These are phyloP conservation scores for Acanthamoeba lenticulata DNA, from an alignment of 208 protist species.

Conservation along the genomic window DNA sequence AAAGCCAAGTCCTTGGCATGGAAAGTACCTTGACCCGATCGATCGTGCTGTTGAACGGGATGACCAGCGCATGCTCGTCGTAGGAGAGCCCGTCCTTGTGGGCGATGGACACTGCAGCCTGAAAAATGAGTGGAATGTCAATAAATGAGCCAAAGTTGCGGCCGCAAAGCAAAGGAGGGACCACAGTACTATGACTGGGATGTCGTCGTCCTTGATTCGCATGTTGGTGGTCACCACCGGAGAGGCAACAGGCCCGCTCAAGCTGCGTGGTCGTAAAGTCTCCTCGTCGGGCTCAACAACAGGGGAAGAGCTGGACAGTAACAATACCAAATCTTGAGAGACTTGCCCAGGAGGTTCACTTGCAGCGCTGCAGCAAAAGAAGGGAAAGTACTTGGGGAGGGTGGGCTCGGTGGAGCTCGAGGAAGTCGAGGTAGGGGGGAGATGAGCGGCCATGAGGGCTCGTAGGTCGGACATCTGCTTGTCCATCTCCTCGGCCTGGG, in stretches of 20 bases:
- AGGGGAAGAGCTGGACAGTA: too few relatives aligned
- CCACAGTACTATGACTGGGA: background rate
- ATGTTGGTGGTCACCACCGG: background rate
- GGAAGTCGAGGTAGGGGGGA: background rate
- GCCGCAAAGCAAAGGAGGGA: too few relatives aligned
- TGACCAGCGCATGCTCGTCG: background rate
- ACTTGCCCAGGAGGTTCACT: too few relatives aligned
- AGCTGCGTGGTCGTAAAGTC: background rate
- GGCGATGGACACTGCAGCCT: background rate
- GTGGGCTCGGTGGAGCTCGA: background rate
- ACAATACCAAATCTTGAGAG: too few relatives aligned
- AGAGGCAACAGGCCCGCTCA: background rate
- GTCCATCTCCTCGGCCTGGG: background rate
- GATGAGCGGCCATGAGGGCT: background rate
- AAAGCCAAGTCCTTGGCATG: too few relatives aligned
- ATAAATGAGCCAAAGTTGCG: too few relatives aligned
- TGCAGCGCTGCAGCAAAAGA: too few relatives aligned
- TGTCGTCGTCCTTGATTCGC: background rate
- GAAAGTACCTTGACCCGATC: background rate
- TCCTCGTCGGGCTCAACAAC: too few relatives aligned
- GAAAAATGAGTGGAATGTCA: background rate
- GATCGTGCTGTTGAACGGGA: slow-evolving; percentile 25
- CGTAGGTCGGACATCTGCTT: background rate
- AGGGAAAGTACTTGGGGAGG: too few relatives aligned
- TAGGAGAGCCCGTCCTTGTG: slow-evolving; percentile 19